A percentile compares a stretch with the other conserved stretches of the same genome.
Evolutionary conservation across 2,329 filamentous ascomycete species (phyloP).

Genomic region (Colletotrichum sp.): DNA sequence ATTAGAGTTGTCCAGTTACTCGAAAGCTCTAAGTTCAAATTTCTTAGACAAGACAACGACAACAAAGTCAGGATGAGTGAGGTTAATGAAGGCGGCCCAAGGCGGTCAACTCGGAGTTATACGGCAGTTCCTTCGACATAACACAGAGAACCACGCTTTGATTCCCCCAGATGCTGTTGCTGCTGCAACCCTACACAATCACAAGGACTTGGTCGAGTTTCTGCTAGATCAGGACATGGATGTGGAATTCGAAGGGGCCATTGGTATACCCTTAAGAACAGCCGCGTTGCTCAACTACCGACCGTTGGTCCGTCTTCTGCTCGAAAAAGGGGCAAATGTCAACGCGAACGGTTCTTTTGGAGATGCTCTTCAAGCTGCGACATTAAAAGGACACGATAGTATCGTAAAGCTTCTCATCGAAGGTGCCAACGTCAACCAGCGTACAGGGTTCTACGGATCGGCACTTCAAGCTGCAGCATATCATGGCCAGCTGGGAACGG

Average conservation of each 20-base stretch:
- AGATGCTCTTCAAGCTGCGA: neutral
- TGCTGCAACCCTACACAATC: neutral
- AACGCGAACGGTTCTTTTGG: neutral
- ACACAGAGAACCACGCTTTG: rapidly evolving
- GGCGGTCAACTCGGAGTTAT: neutral
- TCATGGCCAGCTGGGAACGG: neutral
- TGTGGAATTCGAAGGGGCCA: neutral
- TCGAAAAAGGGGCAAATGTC: neutral
- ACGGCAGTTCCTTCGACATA: neutral
- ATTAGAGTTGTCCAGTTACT: neutral
- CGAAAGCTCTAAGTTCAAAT: neutral
- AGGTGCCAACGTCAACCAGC: neutral
- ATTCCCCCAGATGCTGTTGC: neutral
- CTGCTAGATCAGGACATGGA: neutral
- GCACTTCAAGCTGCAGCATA: neutral
- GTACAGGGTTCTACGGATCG: neutral
- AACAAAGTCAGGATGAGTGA: neutral
- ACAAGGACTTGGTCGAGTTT: neutral
- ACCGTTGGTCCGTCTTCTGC: neutral
- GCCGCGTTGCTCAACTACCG: neutral
- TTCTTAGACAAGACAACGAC: too few relatives aligned
- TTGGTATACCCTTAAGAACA: neutral
- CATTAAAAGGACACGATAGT: neutral
- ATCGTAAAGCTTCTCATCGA: neutral
- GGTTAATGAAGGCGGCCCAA: neutral